A percentile compares a stretch with the other conserved stretches of the same genome.
Evolutionary conservation across 1,284 basidiomycete genomes (phyloP).

Genomic region (Athelia psychrophila): DNA sequence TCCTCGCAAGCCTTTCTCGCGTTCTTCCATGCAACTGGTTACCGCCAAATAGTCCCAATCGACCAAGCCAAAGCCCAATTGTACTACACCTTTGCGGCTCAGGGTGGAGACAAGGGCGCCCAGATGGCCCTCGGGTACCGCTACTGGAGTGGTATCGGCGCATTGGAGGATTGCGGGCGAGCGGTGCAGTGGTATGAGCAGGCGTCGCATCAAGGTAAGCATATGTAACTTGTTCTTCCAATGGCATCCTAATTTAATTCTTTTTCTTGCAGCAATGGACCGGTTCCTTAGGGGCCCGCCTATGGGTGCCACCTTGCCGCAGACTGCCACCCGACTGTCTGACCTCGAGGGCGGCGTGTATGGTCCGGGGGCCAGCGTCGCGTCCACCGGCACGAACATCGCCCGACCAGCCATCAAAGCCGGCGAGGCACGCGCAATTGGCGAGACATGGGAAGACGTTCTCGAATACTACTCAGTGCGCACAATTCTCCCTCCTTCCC

Average conservation of each 20-base stretch:
- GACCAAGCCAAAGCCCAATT: constrained; percentile 80
- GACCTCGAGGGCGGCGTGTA: constrained; percentile 91
- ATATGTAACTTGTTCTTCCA: background rate
- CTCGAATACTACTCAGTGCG: constrained; percentile 86
- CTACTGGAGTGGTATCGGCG: constrained; percentile 95
- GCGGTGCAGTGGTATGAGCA: constrained; percentile 87
- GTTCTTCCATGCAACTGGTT: constrained; percentile 88
- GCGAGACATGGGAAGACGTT: constrained; percentile 90
- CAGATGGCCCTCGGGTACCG: constrained; percentile 94
- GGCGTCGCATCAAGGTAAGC: constrained; percentile 78
- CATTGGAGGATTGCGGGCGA: constrained; percentile 79
- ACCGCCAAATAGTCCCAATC: constrained; percentile 64
- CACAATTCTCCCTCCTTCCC: constrained; percentile 5
- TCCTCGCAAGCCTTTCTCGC: constrained; percentile 82
- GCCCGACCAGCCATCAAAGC: constrained; percentile 80
- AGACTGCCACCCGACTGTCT: constrained; percentile 81
- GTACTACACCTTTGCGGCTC: constrained; percentile 92
- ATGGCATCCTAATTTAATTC: constrained; percentile 3
- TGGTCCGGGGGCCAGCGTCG: constrained; percentile 90
- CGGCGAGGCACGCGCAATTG: constrained; percentile 74
- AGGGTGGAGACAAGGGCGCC: constrained; percentile 82
- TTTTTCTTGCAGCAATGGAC: constrained; percentile 54
- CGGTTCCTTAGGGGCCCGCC: constrained; percentile 85
- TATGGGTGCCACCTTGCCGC: constrained; percentile 84
- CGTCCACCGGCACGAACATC: constrained; percentile 77